Evolutionary conservation across 2,329 filamentous ascomycete genomes (phyloP), one percentile per base, ranked within the genome.

Genomic region (Aureobasidium pullulans): DNA sequence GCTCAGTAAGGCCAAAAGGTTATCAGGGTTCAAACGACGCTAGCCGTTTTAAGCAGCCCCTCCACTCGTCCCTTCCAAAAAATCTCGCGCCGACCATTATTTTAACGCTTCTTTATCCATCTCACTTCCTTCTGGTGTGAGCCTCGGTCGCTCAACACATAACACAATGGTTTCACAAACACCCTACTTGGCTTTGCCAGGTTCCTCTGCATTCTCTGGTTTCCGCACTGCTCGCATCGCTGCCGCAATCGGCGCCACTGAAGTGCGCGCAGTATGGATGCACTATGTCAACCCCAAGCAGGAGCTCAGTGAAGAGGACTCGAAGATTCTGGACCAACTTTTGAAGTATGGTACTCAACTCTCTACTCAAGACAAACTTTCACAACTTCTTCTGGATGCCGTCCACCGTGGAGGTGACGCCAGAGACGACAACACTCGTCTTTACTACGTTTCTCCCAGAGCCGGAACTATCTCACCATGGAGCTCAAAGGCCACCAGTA

Each of bases 401-500:
- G 64, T 79, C 54, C 69, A 71, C 61, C 79, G 80, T 64, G 76
- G 76, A 62, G 76, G 77, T 61, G 73, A 77, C 70, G 78, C 75
- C 62, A 72, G 67, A 66, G 79, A 82, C 61, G 76, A 79, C 57
- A 57, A 54, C n/a, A 72, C 78, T 61, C 77, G 79, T 44, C 78
- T 86, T 63, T 82, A 89, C 71, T 90, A 91, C 70, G 81, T 96
- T 61, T 85, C 83, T 48, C 93, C 93, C 19, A 84, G 93, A 65
- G 88, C 89, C 16, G 84, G 84, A 67, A 92, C 84, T 1, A 86
- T 96, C 66, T 96, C 92, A 42, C 94, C 94, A 71, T 99, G 94
- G 94, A 96, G 91, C 75, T 96, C 92, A 60, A 92, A 96, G 74
- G 93, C 92, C 31, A 96, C 93, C 48, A 93, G 86, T 71, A 96